Evolutionary conservation across 2,329 filamentous ascomycete genomes (phyloP), one percentile per base, ranked within the genome.

Genomic region (Knufia petricola): DNA sequence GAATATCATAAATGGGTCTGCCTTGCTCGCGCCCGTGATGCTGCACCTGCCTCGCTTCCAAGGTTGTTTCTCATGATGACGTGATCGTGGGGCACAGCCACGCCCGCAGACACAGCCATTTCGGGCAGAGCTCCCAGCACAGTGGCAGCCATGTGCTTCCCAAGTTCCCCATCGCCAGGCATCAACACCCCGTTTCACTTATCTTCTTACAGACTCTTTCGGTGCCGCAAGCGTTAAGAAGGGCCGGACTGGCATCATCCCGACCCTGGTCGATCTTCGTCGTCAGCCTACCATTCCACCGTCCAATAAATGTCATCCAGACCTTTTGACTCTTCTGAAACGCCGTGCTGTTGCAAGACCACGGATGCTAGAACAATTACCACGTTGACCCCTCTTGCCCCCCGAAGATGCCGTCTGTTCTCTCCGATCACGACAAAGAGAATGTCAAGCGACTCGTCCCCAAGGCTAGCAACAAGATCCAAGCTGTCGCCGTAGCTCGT

Each of bases 391-490:
- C 19, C 19, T 3, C 4, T 10, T 19, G n/a, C 51, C 46, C 38
- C 58, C 51, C 55, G 61, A 63, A 52, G 55, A 73, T 73, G 71
- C 77, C 77, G 50, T 79, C 78, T 15, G 79, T 94, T 57, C 79
- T 98, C 50, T 86, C 76, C 64, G 90, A 95, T 63, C 84, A 89
- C 62, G 92, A 98, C 73, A 95, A 94, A 76, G 86, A 94, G 71
- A 94, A 82, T 52, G 89, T 98, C 69, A 94, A 94, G 74, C 84
- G 92, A 64, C 85, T 84, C 59, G 87, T 98, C 48, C 90, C 92
- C 53, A 95, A 94, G 68, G 80, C 87, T 55, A 82, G 82, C 61
- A 98, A 96, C 80, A 96, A 96, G 75, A 96, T 98, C 68, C 86
- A 94, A 58, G 88, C 89, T 53, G 90, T 94, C 57, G 92, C 87